These are phyloP conservation scores for Aotearoamyces nothofagi DNA, from an alignment of 2,329 filamentous ascomycete genomes.

Conservation along the genomic window DNA sequence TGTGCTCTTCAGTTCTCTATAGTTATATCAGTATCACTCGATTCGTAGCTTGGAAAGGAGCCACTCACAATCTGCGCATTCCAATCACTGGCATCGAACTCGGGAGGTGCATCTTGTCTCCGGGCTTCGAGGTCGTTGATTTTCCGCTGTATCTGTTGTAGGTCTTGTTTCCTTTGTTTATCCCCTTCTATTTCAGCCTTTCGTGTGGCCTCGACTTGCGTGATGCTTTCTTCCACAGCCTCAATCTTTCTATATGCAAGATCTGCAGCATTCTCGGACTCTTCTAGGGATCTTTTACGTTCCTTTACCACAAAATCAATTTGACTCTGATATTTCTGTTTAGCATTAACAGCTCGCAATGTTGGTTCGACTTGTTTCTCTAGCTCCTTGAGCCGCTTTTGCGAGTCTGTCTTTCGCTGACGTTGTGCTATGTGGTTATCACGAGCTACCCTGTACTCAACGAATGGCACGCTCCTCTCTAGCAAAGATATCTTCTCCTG, in stretches of 20 bases:
- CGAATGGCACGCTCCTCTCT: slow-evolving; percentile 47
- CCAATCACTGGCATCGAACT: slow-evolving; percentile 55
- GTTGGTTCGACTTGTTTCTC: slow-evolving; percentile 50
- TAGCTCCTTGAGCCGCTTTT: slow-evolving; percentile 41
- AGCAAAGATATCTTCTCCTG: slow-evolving; percentile 49
- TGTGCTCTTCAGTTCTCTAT: slow-evolving; percentile 43
- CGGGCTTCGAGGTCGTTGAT: slow-evolving; percentile 50
- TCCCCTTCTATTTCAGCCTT: slow-evolving; percentile 35
- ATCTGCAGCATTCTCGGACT: slow-evolving; percentile 36
- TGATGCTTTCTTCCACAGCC: slow-evolving; percentile 22
- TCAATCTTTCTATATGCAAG: slow-evolving; percentile 25
- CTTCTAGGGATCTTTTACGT: slow-evolving; percentile 36
- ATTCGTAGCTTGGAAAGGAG: neutral
- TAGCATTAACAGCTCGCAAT: slow-evolving; percentile 51
- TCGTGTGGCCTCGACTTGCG: slow-evolving; percentile 21
- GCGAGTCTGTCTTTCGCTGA: slow-evolving; percentile 34
- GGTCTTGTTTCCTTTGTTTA: slow-evolving; percentile 31
- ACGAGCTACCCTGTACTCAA: slow-evolving; percentile 45
- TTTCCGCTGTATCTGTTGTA: slow-evolving; percentile 31
- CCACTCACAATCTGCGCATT: slow-evolving; percentile 56
- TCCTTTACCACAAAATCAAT: slow-evolving; percentile 39
- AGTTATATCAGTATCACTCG: neutral
- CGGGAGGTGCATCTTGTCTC: slow-evolving; percentile 42
- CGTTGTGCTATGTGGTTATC: slow-evolving; percentile 35
- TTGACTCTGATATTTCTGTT: slow-evolving; percentile 47